Percentiles rank a stretch among this genome's conserved stretches.
These are phyloP conservation scores for Pythium biforme DNA, from an alignment of 352 stramenopile genomes.

Conservation along the genomic window DNA sequence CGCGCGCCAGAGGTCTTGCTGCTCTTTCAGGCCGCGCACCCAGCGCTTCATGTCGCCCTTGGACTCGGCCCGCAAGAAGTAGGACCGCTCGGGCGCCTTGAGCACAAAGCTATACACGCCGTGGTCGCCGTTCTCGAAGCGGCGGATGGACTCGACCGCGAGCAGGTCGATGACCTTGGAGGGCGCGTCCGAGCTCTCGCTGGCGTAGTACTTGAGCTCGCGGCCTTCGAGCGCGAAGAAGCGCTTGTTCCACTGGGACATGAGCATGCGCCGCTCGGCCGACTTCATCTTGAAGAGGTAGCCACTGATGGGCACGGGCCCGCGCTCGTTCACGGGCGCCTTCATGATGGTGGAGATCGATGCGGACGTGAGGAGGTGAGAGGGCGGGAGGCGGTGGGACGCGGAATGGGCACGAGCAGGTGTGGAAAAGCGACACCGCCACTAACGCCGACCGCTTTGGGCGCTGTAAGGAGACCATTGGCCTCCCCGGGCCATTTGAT, in stretches of 20 bases:
- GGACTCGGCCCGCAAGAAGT: slow-evolving; percentile 75
- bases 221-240: slow-evolving; percentile 77
- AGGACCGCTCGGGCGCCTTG: slow-evolving; percentile 73
- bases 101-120: slow-evolving; percentile 79
- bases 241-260: slow-evolving; percentile 78
- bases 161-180: slow-evolving; percentile 78
- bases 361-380: not conserved
- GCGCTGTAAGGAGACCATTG: too few species aligned
- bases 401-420: too few species aligned
- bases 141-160: slow-evolving; percentile 70
- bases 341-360: slow-evolving; percentile 39
- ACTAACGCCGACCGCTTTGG: too few species aligned
- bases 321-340: slow-evolving; percentile 40
- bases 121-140: slow-evolving; percentile 83
- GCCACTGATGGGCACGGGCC: slow-evolving; percentile 71
- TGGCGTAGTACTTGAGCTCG: slow-evolving; percentile 80
- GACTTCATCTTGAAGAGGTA: slow-evolving; percentile 87
- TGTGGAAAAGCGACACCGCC: too few species aligned
- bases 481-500: too few species aligned
- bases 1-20: slow-evolving; percentile 79
- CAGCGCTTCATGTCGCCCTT: slow-evolving; percentile 89
- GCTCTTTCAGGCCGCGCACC: slow-evolving; percentile 76
- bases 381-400: not conserved
- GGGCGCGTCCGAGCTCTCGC: slow-evolving; percentile 52
- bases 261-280: slow-evolving; percentile 52